These are phyloP conservation scores for Malus hybrid DNA, from an alignment of 331 rosid species.

Conservation along the genomic window DNA sequence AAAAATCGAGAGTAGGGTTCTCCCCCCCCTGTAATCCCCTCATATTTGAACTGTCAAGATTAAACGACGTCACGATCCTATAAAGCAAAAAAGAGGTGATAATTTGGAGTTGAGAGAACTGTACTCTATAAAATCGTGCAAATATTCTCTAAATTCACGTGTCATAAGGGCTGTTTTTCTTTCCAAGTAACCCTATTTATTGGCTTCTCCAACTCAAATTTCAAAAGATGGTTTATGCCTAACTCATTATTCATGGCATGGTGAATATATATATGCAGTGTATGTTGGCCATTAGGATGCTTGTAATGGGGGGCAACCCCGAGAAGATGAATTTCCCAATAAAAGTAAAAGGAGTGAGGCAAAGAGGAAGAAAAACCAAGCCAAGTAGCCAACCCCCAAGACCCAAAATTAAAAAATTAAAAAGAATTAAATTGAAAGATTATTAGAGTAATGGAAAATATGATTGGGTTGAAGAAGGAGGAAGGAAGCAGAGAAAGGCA, in stretches of 20 bases:
- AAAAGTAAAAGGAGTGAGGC: constrained; percentile 3
- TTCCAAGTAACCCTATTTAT: background rate
- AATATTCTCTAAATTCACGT: no score
- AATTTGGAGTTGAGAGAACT: no score
- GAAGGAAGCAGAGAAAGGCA: constrained; percentile 6
- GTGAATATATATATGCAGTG: background rate
- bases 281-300: constrained; percentile 18
- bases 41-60: no score
- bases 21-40: no score
- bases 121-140: no score
- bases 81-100: rapidly evolving
- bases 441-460: background rate
- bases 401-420: background rate
- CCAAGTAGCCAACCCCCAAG: background rate
- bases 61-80: no score
- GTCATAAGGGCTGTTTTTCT: no score
- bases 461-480: background rate
- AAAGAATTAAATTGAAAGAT: background rate
- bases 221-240: background rate
- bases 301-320: constrained; percentile 27
- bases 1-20: no score
- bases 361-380: background rate
- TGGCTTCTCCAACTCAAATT: background rate
- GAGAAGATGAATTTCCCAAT: constrained; percentile 9
- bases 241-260: background rate